Evolutionary conservation across 1,139 yeast species (phyloP).

Genomic region (Yamadazyma atmosphaerica): DNA sequence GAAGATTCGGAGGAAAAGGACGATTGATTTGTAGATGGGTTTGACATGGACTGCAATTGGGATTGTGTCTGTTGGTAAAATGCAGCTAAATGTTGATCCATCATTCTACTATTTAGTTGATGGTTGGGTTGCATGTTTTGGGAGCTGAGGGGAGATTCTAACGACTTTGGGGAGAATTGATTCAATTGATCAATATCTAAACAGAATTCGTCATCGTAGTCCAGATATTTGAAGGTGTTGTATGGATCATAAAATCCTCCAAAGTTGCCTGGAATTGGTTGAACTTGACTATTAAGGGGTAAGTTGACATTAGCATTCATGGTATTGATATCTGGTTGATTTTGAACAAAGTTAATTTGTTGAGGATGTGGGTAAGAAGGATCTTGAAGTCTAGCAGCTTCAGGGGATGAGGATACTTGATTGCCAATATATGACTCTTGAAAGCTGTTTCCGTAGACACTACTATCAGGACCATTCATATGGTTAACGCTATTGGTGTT

Average conservation of each 20-base stretch:
- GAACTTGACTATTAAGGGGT: neutral
- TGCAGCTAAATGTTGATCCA: slow-evolving; percentile 1
- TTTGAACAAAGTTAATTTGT: slow-evolving; percentile 1
- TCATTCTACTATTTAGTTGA: neutral
- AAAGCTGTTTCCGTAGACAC: neutral
- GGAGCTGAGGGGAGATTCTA: slow-evolving; percentile 1
- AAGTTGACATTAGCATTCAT: neutral
- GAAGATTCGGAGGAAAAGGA: neutral
- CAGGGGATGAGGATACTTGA: slow-evolving; percentile 1
- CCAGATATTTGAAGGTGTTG: slow-evolving; percentile 20
- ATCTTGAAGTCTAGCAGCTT: neutral
- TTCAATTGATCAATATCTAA: slow-evolving; percentile 47
- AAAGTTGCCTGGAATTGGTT: neutral
- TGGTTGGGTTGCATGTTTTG: neutral
- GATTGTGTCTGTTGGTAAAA: neutral
- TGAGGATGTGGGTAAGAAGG: neutral
- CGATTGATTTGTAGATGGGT: neutral
- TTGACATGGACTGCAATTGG: neutral
- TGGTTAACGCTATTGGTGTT: neutral
- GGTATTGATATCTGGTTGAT: neutral
- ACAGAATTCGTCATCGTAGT: slow-evolving; percentile 49
- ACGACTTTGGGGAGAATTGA: slow-evolving; percentile 9
- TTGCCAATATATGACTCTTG: neutral
- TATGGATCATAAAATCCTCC: slow-evolving; percentile 9
- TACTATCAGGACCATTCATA: neutral